Evolutionary conservation across 2,329 filamentous ascomycete species (phyloP).

Genomic region (Davidsoniella virescens): DNA sequence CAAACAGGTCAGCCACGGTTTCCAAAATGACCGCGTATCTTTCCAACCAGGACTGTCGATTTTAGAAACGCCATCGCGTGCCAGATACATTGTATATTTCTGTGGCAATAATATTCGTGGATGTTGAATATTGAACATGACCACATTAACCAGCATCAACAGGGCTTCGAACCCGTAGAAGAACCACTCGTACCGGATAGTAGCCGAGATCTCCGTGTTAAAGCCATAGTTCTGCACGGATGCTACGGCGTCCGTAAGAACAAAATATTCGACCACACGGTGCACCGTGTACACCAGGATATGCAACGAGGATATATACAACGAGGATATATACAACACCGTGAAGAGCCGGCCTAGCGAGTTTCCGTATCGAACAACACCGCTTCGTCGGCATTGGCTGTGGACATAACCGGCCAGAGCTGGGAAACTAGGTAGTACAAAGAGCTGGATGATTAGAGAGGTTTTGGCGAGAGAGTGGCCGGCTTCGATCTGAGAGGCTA

Average conservation of each 20-base stretch:
- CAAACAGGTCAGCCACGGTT: slow-evolving; percentile 28
- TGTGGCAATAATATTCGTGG: slow-evolving; percentile 34
- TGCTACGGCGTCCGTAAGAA: slow-evolving; percentile 26
- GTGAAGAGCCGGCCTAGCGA: slow-evolving; percentile 24
- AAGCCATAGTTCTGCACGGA: slow-evolving; percentile 22
- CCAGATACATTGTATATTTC: slow-evolving; percentile 33
- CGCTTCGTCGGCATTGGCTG: slow-evolving; percentile 23
- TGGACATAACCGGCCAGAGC: slow-evolving; percentile 34
- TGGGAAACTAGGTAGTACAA: slow-evolving; percentile 33
- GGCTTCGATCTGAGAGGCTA: slow-evolving; percentile 22
- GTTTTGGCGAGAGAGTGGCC: slow-evolving; percentile 33
- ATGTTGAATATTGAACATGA: slow-evolving; percentile 34
- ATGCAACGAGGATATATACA: slow-evolving; percentile 34
- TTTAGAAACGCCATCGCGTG: slow-evolving; percentile 32
- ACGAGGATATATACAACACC: slow-evolving; percentile 35
- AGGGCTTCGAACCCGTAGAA: slow-evolving; percentile 41
- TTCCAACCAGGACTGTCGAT: slow-evolving; percentile 32
- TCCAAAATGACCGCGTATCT: slow-evolving; percentile 28
- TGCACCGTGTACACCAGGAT: slow-evolving; percentile 39
- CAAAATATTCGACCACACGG: slow-evolving; percentile 43
- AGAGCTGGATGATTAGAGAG: slow-evolving; percentile 37
- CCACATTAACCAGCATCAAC: slow-evolving; percentile 35
- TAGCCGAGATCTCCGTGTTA: slow-evolving; percentile 23
- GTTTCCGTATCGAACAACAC: slow-evolving; percentile 18
- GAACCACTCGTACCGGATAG: slow-evolving; percentile 41